Base-by-base conservation (phyloP, 169 alveolate genomes). In the Ichthyophthirius multifiliis region DNA sequence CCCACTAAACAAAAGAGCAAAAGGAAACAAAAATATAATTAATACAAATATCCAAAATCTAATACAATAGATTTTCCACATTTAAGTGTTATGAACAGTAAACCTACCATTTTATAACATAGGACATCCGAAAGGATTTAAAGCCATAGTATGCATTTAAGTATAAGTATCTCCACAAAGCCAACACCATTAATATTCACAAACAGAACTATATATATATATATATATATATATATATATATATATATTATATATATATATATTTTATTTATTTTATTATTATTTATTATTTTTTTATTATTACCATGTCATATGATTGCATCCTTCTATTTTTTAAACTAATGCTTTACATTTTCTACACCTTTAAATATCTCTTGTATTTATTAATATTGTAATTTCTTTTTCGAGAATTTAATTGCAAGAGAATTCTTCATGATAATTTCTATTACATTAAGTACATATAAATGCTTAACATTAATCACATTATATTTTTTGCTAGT, bases 281-380 rank as follows among this genome's bases (percentile, higher is more conserved):
- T 27, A 27, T 62, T 62, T 27, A 20, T 2, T 9, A 30, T 27
- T 20, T 1, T 27, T 20, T 62, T 30, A 10, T 30, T 62, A 30
- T 65, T 65, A 65, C 75, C 75, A 65, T 30, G 43, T 65, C 46
- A 65, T 65, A 65, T 65, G 75, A 12, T 65, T 65, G 5, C 75
- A 65, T 1, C 75, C 75, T 35, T 32, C 16, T 4, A 65, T 41
- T 65, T 65, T 65, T 34, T 65, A 34, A 1, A 65, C 75, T 32
- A 65, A 20, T 5, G 75, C 30, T 34, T 65, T 65, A 32, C 75
- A 65, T 35, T 65, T 65, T 13, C 18, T 32, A 32, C 75, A 65
- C 34, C 75, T 65, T 65, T 65, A 32, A 15, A 65, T 65, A 65
- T 65, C 75, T 32, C 48, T 20, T 2, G 75, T 16, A 65, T 65